phyloP scores from a whole-genome alignment of 2,329 filamentous ascomycete species.

The Meredithiella fracta region DNA sequence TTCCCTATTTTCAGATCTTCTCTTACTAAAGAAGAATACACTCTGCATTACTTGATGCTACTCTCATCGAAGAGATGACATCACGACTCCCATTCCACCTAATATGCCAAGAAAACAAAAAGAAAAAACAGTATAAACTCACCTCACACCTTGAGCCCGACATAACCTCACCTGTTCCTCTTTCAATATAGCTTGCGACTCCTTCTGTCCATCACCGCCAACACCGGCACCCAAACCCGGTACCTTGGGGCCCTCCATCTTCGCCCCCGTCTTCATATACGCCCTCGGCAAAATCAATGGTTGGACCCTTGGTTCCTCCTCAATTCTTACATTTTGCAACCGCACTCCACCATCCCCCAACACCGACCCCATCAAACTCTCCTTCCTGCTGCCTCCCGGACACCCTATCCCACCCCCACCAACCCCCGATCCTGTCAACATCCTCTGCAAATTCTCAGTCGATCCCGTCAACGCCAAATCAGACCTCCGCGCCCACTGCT shows the following conservation, averaged over 20 bases:
- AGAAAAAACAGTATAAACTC: background rate
- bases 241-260: background rate
- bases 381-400: background rate
- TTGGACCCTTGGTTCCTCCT: constrained; percentile 1
- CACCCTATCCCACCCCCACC: background rate
- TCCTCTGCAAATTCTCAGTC: background rate
- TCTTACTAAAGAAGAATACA: background rate
- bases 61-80: background rate
- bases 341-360: background rate
- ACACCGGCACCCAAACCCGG: background rate
- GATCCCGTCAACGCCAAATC: background rate
- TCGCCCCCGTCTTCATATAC: background rate
- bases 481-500: constrained; percentile 1
- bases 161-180: constrained; percentile 11
- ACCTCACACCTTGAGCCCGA: constrained; percentile 9
- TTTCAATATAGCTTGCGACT: constrained; percentile 5
- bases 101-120: background rate
- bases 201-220: background rate
- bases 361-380: constrained; percentile 2
- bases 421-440: background rate
- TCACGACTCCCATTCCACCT: background rate
- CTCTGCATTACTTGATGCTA: background rate
- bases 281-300: background rate
- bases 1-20: background rate
- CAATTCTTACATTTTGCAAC: constrained; percentile 7